These are phyloP conservation scores for Clathrospora elynae DNA, from an alignment of 2,329 filamentous ascomycete genomes.

Conservation along the genomic window DNA sequence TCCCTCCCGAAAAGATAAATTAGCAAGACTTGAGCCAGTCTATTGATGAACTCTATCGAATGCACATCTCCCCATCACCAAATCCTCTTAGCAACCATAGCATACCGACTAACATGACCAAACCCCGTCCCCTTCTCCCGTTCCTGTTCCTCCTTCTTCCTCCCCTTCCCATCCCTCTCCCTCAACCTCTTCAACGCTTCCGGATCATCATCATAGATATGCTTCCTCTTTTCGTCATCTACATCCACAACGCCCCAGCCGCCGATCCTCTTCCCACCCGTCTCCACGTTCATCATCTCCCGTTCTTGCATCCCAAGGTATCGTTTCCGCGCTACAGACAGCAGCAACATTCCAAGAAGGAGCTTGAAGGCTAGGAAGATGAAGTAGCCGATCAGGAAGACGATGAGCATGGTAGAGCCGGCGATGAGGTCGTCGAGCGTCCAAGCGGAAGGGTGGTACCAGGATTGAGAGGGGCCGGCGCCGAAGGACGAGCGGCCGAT, in stretches of 20 bases:
- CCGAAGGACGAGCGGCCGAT: slow-evolving; percentile 73
- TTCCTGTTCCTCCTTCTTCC: slow-evolving; percentile 62
- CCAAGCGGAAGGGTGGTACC: slow-evolving; percentile 51
- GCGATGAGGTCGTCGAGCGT: slow-evolving; percentile 76
- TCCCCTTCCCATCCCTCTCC: slow-evolving; percentile 66
- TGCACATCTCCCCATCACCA: slow-evolving; percentile 63
- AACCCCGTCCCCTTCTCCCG: slow-evolving; percentile 61
- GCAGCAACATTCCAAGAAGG: slow-evolving; percentile 82
- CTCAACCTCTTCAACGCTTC: slow-evolving; percentile 68
- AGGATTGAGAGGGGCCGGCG: slow-evolving; percentile 42
- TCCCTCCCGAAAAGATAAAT: not conserved
- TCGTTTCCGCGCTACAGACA: slow-evolving; percentile 77
- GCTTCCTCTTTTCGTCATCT: slow-evolving; percentile 80
- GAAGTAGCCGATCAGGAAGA: slow-evolving; percentile 84
- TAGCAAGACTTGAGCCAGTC: not conserved
- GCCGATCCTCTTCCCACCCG: slow-evolving; percentile 75
- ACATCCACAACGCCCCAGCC: slow-evolving; percentile 87
- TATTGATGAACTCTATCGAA: not conserved
- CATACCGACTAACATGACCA: slow-evolving; percentile 77
- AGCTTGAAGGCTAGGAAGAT: slow-evolving; percentile 82
- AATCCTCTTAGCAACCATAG: slow-evolving; percentile 95
- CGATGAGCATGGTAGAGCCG: slow-evolving; percentile 77
- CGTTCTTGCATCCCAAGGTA: slow-evolving; percentile 80
- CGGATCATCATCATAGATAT: slow-evolving; percentile 85
- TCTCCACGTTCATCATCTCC: slow-evolving; percentile 62